Conservation (phyloP, 2,329 filamentous ascomycete genomes). For the Penicillium sp. region DNA sequence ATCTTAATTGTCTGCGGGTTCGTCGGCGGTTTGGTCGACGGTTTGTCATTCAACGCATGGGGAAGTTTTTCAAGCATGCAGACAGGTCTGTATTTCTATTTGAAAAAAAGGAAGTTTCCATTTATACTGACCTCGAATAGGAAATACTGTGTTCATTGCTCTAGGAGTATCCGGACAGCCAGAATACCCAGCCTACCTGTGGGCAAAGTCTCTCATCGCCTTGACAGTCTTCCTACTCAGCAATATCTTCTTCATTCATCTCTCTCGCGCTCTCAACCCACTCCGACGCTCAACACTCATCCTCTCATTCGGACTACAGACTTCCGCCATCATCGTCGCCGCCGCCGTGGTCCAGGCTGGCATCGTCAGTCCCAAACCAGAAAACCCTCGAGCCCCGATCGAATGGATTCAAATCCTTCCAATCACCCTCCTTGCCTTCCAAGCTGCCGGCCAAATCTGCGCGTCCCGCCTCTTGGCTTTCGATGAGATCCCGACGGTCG, state of each 20-base stretch:
- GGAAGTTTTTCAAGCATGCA: slow-evolving; percentile 50
- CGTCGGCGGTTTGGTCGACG: slow-evolving; percentile 45
- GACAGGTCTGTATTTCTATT: slow-evolving; percentile 38
- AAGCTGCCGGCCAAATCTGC: slow-evolving; percentile 37
- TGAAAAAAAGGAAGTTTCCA: too few relatives aligned
- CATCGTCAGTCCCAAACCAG: slow-evolving; percentile 35
- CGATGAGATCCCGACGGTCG: slow-evolving; percentile 39
- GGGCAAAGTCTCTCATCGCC: slow-evolving; percentile 49
- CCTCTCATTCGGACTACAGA: slow-evolving; percentile 45
- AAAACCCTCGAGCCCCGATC: slow-evolving; percentile 35
- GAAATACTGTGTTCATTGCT: slow-evolving; percentile 50
- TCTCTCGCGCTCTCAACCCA: slow-evolving; percentile 36
- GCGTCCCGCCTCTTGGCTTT: slow-evolving; percentile 32
- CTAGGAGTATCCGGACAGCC: slow-evolving; percentile 48
- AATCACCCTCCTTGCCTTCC: slow-evolving; percentile 37
- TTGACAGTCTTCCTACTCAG: slow-evolving; percentile 43
- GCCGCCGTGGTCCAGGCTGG: slow-evolving; percentile 40
- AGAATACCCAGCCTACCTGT: slow-evolving; percentile 43
- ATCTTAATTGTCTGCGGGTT: slow-evolving; percentile 42
- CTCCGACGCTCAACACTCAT: slow-evolving; percentile 45
- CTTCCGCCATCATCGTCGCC: slow-evolving; percentile 37
- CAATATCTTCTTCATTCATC: slow-evolving; percentile 45
- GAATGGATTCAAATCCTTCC: slow-evolving; percentile 44
- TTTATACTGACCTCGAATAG: slow-evolving; percentile 24
- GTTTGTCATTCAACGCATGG: slow-evolving; percentile 48